A percentile compares a stretch with the other conserved stretches of the same genome.
Conservation (phyloP, 257 asterid species). For the Fraxinus excelsior region DNA sequence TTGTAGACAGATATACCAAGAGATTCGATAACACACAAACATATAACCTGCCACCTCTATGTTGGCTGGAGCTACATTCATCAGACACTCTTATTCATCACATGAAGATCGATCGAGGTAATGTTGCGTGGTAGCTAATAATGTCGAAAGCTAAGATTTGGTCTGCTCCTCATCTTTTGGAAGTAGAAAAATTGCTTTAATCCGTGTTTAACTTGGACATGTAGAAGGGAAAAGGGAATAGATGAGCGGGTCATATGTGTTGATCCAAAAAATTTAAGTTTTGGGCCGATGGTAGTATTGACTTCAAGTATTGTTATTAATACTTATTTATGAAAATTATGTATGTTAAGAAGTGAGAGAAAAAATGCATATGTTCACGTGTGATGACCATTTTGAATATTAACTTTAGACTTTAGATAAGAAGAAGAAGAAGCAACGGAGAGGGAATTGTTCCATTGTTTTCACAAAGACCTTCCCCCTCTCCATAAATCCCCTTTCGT, state of each 20-base stretch:
- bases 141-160: not conserved
- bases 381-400: too few relatives aligned
- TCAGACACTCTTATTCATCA: slow-evolving; percentile 19
- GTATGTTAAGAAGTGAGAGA: not conserved
- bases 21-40: slow-evolving; percentile 26
- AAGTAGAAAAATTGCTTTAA: not conserved
- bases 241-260: not conserved
- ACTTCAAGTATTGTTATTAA: not conserved
- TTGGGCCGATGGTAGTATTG: too few relatives aligned
- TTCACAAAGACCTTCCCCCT: too few relatives aligned
- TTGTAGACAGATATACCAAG: slow-evolving; percentile 29
- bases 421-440: too few relatives aligned
- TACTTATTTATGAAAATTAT: not conserved
- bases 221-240: not conserved
- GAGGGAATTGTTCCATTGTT: too few relatives aligned
- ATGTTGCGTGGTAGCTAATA: not conserved
- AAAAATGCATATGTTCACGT: too few relatives aligned
- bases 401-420: too few relatives aligned
- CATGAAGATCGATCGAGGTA: slow-evolving; percentile 44
- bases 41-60: slow-evolving; percentile 24
- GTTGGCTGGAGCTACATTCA: slow-evolving; percentile 34
- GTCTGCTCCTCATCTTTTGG: not conserved
- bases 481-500: too few relatives aligned
- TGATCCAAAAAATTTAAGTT: too few relatives aligned
- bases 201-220: not conserved